Evolutionary conservation across 176 grass and related monocot genomes (phyloP).

Genomic region (Triticum monococcum): DNA sequence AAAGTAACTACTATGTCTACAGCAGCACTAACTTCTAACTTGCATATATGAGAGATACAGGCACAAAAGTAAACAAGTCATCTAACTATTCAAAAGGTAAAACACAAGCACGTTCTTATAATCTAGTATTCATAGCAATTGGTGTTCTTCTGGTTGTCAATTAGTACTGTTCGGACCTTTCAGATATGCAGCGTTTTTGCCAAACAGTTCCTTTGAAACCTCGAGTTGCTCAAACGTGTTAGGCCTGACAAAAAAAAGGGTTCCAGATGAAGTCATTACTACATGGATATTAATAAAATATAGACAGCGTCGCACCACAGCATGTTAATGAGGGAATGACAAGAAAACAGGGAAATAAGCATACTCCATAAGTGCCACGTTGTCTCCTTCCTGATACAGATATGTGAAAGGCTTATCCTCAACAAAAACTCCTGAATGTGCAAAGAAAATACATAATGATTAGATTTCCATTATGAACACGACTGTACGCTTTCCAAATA

Average conservation of each 20-base stretch:
- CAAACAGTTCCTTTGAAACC: constrained; percentile 88
- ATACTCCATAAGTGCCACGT: constrained; percentile 87
- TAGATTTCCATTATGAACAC: not conserved
- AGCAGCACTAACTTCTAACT: not conserved
- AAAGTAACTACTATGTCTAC: not conserved
- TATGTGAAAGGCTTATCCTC: constrained; percentile 92
- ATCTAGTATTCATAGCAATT: constrained; percentile 8
- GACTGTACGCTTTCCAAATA: not conserved
- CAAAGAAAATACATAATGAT: constrained; percentile 9
- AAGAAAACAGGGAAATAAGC: constrained; percentile 44
- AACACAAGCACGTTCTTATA: not conserved
- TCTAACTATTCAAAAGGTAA: not conserved
- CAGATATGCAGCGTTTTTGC: constrained; percentile 77
- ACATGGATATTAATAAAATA: constrained; percentile 7
- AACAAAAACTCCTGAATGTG: constrained; percentile 83
- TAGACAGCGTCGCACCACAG: not conserved
- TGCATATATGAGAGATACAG: not conserved
- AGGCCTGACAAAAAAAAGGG: constrained; percentile 54
- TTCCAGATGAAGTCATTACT: constrained; percentile 11
- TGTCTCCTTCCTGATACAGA: constrained; percentile 86
- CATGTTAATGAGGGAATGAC: constrained; percentile 9
- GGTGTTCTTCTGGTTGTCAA: not conserved
- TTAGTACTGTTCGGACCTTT: constrained; percentile 50
- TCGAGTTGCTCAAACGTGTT: constrained; percentile 93
- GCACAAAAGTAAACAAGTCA: not conserved